Base-by-base conservation (phyloP, 2,329 filamentous ascomycete genomes). In the Alternaria alternata region DNA sequence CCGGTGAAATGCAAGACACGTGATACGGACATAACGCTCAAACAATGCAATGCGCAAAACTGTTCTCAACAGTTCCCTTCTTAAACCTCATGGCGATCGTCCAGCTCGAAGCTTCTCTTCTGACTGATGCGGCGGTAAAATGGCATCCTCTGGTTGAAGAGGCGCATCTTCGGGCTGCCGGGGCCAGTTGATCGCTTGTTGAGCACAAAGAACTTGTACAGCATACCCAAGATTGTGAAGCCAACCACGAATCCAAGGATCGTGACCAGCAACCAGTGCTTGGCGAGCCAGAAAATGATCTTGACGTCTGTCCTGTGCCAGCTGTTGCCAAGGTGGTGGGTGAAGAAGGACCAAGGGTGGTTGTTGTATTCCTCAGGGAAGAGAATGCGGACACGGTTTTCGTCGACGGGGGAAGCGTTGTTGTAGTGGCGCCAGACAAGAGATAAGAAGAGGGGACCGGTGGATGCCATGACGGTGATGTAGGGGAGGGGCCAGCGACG, bases 381-480 rank as follows among this genome's bases (percentile, higher is more conserved):
- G 54, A 92, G 80, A 47, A 92, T 85, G 57, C 89, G 82, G 6
- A 92, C 84, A 32, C 88, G 83, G n/a, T 82, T 85, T 28, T 82
- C 80, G 43, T 76, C 81, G 16, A 78, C 64, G 11, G 78, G 83
- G 43, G 80, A 81, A 18, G 82, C 79, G 34, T 84, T 82, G 75
- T 88, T 87, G 77, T 91, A 93, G 75, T 92, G 87, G 72, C 91
- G 88, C 89, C 91, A 91, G 61, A 92, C 85, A 41, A 93, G 86
- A 57, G 88, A 91, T 46, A 94, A 79, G 80, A 92, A 94, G 30
- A 94, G 81, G 0, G 91, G 91, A 0, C 91, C 91, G 0, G 91
- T 91, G 9, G 87, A 88, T 47, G 90, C 89, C 91, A 94, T 94
- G 69, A 94, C 89, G 24, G 89, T 92, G 71, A 91, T 89, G 76